Base-by-base conservation (phyloP, 768 basidiomycete species). In the Hortiboletus flavorubellus region DNA sequence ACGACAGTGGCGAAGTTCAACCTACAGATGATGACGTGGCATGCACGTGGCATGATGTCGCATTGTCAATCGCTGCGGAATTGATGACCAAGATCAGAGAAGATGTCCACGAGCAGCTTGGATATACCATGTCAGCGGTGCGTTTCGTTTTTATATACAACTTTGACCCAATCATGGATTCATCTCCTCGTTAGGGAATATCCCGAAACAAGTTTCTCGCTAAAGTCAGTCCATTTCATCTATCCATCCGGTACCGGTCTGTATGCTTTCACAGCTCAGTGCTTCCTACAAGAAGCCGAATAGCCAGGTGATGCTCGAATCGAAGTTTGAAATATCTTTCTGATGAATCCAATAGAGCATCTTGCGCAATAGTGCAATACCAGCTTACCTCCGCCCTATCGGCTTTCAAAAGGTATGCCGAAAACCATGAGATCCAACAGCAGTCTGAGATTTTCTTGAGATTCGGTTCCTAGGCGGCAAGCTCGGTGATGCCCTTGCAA, bases 381-480 rank as follows among this genome's bases (percentile, higher is more conserved):
- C 94, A 1, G 79, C 81, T 47, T 99, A 95, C 68, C 76, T 98
- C 45, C 77, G 76, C 38, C 91, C 94, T 4, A 77, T 98, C 70
- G 76, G 81, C n/a, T 98, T 98, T 64, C 91, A 91, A 58, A 93
- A 93, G 79, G 89, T 86, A 57, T 43, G 65, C 31, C 33, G 4
- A 15, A 50, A 30, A 5, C 41, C 35, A 47, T 39, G 38, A 54
- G 40, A 45, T 37, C 14, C 23, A 15, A 15, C 23, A 44, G 11
- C 34, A 44, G 11, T 42, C 50, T 55, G 26, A 68, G 29, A 11
- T 38, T 40, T 21, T 39, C 14, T 61, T 16, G 8, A 94, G 92
- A 98, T 99, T 66, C 83, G 97, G 11, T 92, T 91, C 62, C 76
- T 99, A 0, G 97, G 97, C 3, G 97, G 97, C 15, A 99, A 98